These are phyloP conservation scores for Jaapia argillacea DNA, from an alignment of 768 basidiomycete species.

Conservation along the genomic window DNA sequence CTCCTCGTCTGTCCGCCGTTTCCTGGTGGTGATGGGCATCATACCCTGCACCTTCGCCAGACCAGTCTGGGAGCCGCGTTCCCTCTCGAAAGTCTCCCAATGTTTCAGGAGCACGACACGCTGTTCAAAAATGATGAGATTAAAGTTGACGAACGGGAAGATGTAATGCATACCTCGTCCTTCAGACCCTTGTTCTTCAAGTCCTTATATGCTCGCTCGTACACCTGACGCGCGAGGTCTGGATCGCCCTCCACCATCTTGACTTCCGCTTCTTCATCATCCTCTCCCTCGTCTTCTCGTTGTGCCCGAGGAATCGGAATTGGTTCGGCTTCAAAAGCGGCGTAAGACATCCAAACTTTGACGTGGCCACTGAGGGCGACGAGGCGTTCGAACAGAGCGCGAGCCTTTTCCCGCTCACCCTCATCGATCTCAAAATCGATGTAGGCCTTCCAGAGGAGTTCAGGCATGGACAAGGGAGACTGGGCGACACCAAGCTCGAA, in stretches of 20 bases:
- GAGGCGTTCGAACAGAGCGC: conserved; percentile 84
- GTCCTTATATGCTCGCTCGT: conserved; percentile 82
- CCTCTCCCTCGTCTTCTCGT: conserved; percentile 67
- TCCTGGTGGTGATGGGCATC: conserved; percentile 89
- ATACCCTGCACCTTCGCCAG: conserved; percentile 78
- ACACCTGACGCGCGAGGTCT: conserved; percentile 62
- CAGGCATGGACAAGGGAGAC: conserved; percentile 85
- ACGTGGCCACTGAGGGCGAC: conserved; percentile 82
- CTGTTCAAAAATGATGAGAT: conserved; percentile 37
- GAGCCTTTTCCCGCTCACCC: conserved; percentile 78
- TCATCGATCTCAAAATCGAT: conserved; percentile 96
- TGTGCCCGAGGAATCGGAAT: conserved; percentile 54
- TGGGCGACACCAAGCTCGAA: conserved; percentile 89
- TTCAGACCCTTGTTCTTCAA: conserved; percentile 75
- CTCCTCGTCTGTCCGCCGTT: conserved; percentile 73
- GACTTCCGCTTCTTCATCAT: conserved; percentile 34
- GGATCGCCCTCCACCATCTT: conserved; percentile 67
- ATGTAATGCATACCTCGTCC: conserved; percentile 56
- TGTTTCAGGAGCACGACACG: conserved; percentile 87
- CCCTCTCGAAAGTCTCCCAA: conserved; percentile 92
- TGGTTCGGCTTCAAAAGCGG: conserved; percentile 79
- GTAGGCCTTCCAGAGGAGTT: conserved; percentile 89
- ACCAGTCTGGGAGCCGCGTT: conserved; percentile 62
- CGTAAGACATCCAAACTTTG: conserved; percentile 96
- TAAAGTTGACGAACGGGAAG: conserved; percentile 1